Conservation (phyloP, 768 basidiomycete genomes). For the button mushroom (Agaricus bisporus) region DNA sequence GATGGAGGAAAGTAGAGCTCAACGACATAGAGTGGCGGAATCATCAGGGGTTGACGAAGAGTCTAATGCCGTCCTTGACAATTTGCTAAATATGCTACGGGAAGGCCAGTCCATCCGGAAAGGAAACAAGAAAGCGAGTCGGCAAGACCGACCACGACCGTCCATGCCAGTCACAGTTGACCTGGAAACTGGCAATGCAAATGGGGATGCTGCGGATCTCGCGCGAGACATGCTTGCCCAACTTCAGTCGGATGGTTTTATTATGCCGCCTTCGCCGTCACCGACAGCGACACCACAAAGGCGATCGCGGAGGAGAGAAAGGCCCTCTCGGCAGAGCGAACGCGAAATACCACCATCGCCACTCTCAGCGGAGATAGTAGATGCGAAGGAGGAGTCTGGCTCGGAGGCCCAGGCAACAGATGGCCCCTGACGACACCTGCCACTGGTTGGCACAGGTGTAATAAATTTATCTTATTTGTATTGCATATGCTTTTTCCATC, state of each 20-base stretch:
- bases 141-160: constrained; percentile 24
- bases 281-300: constrained; percentile 34
- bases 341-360: constrained; percentile 27
- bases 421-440: neutral
- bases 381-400: constrained; percentile 18
- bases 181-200: constrained; percentile 25
- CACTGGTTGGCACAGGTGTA: constrained; percentile 3
- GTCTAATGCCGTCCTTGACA: constrained; percentile 62
- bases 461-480: constrained; percentile 15
- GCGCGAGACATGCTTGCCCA: constrained; percentile 74
- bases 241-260: constrained; percentile 67
- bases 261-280: constrained; percentile 44
- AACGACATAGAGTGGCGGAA: constrained; percentile 43
- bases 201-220: constrained; percentile 45
- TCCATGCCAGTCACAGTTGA: constrained; percentile 27
- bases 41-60: constrained; percentile 33
- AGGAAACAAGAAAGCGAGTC: constrained; percentile 45
- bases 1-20: constrained; percentile 55
- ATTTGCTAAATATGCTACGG: constrained; percentile 62
- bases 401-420: constrained; percentile 12
- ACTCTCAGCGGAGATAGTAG: constrained; percentile 25
- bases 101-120: constrained; percentile 64
- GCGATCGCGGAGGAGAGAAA: constrained; percentile 31
- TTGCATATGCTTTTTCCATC: constrained; percentile 9
- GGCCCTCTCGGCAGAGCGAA: constrained; percentile 15